Percentiles rank a stretch among this genome's conserved stretches.
These are phyloP conservation scores for Plasmodium malariae DNA, from an alignment of 169 alveolate genomes.

Conservation along the genomic window DNA sequence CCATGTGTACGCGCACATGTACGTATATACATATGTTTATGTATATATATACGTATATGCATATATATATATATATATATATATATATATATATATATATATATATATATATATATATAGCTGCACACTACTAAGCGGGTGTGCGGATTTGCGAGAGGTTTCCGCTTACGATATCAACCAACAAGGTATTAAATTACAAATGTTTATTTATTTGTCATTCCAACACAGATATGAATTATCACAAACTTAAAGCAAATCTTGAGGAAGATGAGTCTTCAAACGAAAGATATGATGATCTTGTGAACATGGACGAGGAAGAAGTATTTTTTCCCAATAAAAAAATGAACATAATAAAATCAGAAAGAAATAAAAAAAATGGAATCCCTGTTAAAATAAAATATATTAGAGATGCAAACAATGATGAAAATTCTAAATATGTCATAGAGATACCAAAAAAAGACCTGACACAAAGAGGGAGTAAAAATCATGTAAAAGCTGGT, in stretches of 20 bases:
- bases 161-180: no score
- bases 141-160: no score
- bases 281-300: no score
- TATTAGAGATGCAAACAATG: slow-evolving; percentile 39
- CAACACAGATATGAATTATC: slow-evolving; percentile 19
- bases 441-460: slow-evolving; percentile 64
- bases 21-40: neutral
- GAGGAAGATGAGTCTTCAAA: no score
- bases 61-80: no score
- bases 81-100: neutral
- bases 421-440: slow-evolving; percentile 66
- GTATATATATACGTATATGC: neutral
- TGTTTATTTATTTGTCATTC: no score
- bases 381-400: slow-evolving; percentile 67
- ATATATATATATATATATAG: no score
- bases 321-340: no score
- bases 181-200: no score
- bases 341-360: neutral
- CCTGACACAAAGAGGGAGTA: slow-evolving; percentile 4
- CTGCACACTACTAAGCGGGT: no score
- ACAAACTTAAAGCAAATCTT: slow-evolving; percentile 25
- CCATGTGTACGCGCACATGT: neutral
- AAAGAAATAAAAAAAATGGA: slow-evolving; percentile 33
- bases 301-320: no score
- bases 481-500: slow-evolving; percentile 58